Evolutionary conservation across 2,329 filamentous ascomycete genomes (phyloP).

Genomic region (Ascochyta clinopodiicola): DNA sequence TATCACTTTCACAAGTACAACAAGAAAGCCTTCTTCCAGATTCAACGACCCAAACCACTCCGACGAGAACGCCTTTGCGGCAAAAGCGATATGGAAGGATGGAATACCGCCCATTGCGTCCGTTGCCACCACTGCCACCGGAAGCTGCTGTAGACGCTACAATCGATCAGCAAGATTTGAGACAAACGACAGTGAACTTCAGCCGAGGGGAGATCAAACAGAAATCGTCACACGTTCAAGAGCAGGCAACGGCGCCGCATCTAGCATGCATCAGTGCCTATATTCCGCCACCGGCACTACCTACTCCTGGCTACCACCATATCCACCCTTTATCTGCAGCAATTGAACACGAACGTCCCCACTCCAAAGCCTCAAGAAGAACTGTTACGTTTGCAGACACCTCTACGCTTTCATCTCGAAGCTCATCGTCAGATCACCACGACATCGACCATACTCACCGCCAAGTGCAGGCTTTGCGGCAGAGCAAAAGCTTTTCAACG

Average conservation of each 20-base stretch:
- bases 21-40: slow-evolving; percentile 3
- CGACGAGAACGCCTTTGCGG: neutral
- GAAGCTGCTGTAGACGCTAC: neutral
- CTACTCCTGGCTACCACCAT: neutral
- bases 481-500: neutral
- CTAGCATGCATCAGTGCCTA: neutral
- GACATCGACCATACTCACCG: neutral
- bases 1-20: slow-evolving; percentile 26
- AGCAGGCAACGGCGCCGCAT: neutral
- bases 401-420: slow-evolving; percentile 3
- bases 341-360: slow-evolving; percentile 3
- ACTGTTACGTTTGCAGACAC: slow-evolving; percentile 5
- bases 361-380: neutral
- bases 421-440: slow-evolving; percentile 7
- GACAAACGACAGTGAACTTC: slow-evolving; percentile 1
- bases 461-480: neutral
- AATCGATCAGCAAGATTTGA: neutral
- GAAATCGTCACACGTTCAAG: neutral
- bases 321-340: neutral
- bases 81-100: slow-evolving; percentile 4
- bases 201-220: neutral
- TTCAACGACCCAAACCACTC: neutral
- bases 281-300: neutral
- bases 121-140: slow-evolving; percentile 13
- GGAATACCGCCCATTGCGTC: slow-evolving; percentile 19